Base-by-base conservation (phyloP, 441 rosid species). In the Omphalea diandra region DNA sequence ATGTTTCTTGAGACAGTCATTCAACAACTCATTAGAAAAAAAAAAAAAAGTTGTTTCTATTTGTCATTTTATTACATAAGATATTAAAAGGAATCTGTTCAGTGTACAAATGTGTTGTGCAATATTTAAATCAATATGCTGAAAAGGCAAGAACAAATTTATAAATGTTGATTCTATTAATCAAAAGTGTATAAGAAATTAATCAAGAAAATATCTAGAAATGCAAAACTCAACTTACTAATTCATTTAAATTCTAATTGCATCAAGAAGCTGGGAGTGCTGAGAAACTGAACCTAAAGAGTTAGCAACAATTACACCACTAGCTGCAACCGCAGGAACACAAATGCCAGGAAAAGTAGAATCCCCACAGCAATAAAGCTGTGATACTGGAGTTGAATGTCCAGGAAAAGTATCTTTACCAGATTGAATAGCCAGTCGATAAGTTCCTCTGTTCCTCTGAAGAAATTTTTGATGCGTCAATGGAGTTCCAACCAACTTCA, bases 271-370 rank as follows among this genome's bases (percentile, higher is more conserved):
- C 74, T 81, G 76, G 27, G 80, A 75, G 71, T 81, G 84, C 49
- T 81, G 75, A 49, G 78, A 67, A 5, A 81, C 84, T 3, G 84
- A 73, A 35, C 78, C 84, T 12, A 81, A 65, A 12, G 84, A 73
- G 70, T 79, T 57, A 29, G 70, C 71, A 12, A 24, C 63, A 20
- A 61, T 67, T 29, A 69, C 73, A 49, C 87, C 97, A 62, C 97
- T 91, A 55, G 98, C 97, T 52, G 97, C 95, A 62, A 94, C 95
- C 4, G 98, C 98, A 35, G 97, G 97, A 68, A 94, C 94, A 18
- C 98, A 95, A 27, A 90, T 90, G 72, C 97, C 97, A 0, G 97
- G 97, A 76, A 94, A 94, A 46, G 97, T 94, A 3, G 98, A 94
- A 77, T 94, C 97, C 9, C 96, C 95, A 8, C 98, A 91, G 74